Percentiles rank a stretch among this genome's conserved stretches.
phyloP scores from a whole-genome alignment of 768 basidiomycete genomes.

The Amanita inopinata region DNA sequence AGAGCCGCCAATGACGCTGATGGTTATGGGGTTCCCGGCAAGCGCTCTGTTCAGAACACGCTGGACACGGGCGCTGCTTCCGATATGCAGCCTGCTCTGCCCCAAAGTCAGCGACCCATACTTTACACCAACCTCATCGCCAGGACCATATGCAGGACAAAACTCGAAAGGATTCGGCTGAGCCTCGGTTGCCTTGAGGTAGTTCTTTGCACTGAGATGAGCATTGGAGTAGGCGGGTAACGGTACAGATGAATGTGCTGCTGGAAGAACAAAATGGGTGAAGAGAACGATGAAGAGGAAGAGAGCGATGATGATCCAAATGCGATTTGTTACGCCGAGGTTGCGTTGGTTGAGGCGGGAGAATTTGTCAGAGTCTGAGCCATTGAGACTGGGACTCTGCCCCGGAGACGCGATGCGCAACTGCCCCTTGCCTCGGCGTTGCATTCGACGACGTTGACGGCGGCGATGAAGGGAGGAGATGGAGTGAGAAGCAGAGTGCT shows the following conservation, averaged over 20 bases:
- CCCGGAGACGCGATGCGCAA: slow-evolving; percentile 9
- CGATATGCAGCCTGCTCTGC: slow-evolving; percentile 66
- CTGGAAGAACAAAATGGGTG: slow-evolving; percentile 45
- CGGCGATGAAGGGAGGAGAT: background rate
- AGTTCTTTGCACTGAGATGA: slow-evolving; percentile 65
- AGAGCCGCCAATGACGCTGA: slow-evolving; percentile 85
- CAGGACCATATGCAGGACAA: slow-evolving; percentile 81
- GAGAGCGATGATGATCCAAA: slow-evolving; percentile 51
- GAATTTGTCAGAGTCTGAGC: slow-evolving; percentile 35
- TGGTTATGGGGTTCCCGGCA: slow-evolving; percentile 78
- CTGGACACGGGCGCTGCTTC: slow-evolving; percentile 77
- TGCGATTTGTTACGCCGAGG: slow-evolving; percentile 58
- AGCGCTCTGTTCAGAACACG: slow-evolving; percentile 77
- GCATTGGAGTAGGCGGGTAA: slow-evolving; percentile 28
- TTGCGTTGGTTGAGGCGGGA: slow-evolving; percentile 46
- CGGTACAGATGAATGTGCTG: slow-evolving; percentile 18
- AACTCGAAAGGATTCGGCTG: slow-evolving; percentile 78
- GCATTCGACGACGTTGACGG: slow-evolving; percentile 2
- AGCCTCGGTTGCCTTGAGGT: slow-evolving; percentile 54
- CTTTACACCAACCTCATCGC: slow-evolving; percentile 68
- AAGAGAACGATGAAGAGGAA: slow-evolving; percentile 46
- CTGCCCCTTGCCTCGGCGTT: slow-evolving; percentile 5
- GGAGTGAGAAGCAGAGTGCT: background rate
- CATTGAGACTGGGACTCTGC: background rate
- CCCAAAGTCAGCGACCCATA: slow-evolving; percentile 71